phyloP scores from a whole-genome alignment of 2,329 filamentous ascomycete species.

The Cytospora mali region DNA sequence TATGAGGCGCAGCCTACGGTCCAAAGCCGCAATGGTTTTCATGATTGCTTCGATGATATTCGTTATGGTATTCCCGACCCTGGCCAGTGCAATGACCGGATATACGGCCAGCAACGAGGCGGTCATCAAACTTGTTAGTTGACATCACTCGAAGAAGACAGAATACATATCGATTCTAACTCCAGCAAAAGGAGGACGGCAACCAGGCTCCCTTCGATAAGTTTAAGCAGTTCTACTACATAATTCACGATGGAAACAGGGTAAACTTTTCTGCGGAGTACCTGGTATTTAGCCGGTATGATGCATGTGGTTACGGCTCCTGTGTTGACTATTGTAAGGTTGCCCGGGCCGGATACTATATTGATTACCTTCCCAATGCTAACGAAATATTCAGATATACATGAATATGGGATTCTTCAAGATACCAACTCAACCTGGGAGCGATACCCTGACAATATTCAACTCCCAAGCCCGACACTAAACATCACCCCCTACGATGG shows the following conservation, averaged over 20 bases:
- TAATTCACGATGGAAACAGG: slow-evolving; percentile 11
- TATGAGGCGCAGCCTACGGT: slow-evolving; percentile 28
- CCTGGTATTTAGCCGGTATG: background rate
- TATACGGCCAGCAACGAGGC: slow-evolving; percentile 33
- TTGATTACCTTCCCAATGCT: background rate
- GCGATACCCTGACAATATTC: background rate
- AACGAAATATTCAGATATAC: background rate
- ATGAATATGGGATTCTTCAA: background rate
- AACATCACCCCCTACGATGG: background rate
- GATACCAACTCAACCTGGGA: background rate
- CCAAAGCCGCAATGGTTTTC: slow-evolving; percentile 32
- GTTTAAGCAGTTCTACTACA: background rate
- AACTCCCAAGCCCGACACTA: slow-evolving; percentile 6
- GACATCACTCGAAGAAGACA: background rate
- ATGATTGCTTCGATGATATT: slow-evolving; percentile 34
- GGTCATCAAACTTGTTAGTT: slow-evolving; percentile 28
- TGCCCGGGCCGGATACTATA: too few relatives aligned
- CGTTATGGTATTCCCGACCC: slow-evolving; percentile 34
- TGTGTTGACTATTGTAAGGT: background rate
- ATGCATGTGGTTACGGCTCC: background rate
- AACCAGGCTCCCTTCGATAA: slow-evolving; percentile 2
- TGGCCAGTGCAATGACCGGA: slow-evolving; percentile 37
- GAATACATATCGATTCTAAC: background rate
- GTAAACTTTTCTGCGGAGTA: background rate
- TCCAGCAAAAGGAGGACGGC: background rate